Percentiles rank a stretch among this genome's conserved stretches.
phyloP scores from a whole-genome alignment of 1,284 basidiomycete genomes.

The Trichosporon inkin region DNA sequence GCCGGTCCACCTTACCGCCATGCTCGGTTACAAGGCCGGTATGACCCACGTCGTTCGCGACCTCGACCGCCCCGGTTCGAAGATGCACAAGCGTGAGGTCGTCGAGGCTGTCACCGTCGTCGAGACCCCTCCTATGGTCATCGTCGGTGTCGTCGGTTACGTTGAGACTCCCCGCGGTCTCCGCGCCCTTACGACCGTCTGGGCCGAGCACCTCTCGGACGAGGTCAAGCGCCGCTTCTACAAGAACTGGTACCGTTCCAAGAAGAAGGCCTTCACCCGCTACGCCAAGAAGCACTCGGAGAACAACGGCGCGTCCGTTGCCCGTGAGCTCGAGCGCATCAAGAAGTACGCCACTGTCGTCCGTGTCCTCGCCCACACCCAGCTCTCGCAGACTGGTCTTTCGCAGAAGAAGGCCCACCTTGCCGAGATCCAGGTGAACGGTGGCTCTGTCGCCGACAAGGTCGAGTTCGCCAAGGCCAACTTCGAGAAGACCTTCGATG shows the following conservation, averaged over 20 bases:
- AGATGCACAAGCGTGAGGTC: constrained; percentile 99
- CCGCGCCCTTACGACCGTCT: constrained; percentile 69
- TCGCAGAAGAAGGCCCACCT: constrained; percentile 99
- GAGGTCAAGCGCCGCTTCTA: constrained; percentile 99
- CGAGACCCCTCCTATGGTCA: constrained; percentile 95
- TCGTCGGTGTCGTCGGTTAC: constrained; percentile 98
- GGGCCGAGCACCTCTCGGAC: constrained; percentile 63
- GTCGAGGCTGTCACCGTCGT: constrained; percentile 96
- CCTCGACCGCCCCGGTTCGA: constrained; percentile 97
- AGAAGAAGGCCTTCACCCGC: constrained; percentile 99
- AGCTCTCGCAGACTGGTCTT: constrained; percentile 96
- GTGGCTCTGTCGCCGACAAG: constrained; percentile 95
- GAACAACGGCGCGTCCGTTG: constrained; percentile 84
- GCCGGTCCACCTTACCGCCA: constrained; percentile 96
- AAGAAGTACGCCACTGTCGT: constrained; percentile 99
- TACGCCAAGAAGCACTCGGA: constrained; percentile 99
- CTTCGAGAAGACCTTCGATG: constrained; percentile 95
- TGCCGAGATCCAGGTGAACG: constrained; percentile 99
- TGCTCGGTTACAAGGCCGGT: constrained; percentile 99
- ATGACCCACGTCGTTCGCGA: constrained; percentile 99
- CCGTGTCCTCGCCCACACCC: constrained; percentile 98
- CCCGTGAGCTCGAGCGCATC: constrained; percentile 97
- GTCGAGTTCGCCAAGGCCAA: constrained; percentile 91
- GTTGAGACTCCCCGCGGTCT: constrained; percentile 99
- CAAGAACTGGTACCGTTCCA: constrained; percentile 99